Conservation (phyloP, 805 yeast genomes). For the Barnettozyma vustinii region DNA sequence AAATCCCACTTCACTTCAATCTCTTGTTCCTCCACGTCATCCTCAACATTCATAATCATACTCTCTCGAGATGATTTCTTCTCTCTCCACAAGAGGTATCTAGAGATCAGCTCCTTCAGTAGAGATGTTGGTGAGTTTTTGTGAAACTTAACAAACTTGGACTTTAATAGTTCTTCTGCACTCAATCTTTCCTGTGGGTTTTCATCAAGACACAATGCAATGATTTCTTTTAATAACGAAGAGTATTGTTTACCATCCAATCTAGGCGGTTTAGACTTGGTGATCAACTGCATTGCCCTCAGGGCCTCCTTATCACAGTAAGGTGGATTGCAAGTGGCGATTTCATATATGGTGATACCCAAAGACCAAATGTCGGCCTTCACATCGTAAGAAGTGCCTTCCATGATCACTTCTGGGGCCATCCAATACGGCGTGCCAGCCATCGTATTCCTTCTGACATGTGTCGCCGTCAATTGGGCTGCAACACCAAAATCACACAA, state of each 20-base stretch:
- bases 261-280: constrained; percentile 91
- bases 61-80: constrained; percentile 51
- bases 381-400: constrained; percentile 80
- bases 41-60: constrained; percentile 34
- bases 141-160: constrained; percentile 64
- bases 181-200: constrained; percentile 82
- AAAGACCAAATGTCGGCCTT: constrained; percentile 97
- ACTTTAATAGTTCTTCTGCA: constrained; percentile 78
- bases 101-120: constrained; percentile 68
- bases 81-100: constrained; percentile 75
- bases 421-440: constrained; percentile 98
- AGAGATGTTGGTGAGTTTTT: constrained; percentile 53
- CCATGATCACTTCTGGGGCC: constrained; percentile 98
- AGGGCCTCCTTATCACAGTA: constrained; percentile 92
- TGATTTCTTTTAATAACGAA: constrained; percentile 70
- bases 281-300: constrained; percentile 90
- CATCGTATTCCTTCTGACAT: constrained; percentile 83
- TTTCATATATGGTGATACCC: constrained; percentile 90
- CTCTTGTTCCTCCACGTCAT: constrained; percentile 35
- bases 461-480: constrained; percentile 75
- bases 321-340: constrained; percentile 97
- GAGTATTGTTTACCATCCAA: constrained; percentile 87
- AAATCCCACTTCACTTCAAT: constrained; percentile 80
- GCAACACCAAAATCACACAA: constrained; percentile 99
- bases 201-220: constrained; percentile 91